Evolutionary conservation across 2,329 filamentous ascomycete genomes (phyloP).

Genomic region (Fusarium secorum): DNA sequence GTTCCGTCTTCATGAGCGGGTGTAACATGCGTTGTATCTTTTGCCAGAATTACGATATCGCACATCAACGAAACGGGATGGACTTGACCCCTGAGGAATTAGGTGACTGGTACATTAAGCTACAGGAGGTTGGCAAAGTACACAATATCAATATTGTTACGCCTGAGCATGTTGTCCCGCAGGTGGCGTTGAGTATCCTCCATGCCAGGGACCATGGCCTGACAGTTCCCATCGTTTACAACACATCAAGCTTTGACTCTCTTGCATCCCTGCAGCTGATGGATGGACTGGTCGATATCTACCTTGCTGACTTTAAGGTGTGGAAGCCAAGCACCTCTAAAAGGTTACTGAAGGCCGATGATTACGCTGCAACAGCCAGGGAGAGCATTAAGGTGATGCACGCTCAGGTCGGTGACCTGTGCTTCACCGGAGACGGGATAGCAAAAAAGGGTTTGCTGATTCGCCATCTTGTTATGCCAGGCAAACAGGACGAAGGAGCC

Average conservation of each 20-base stretch:
- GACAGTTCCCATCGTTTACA: slow-evolving; percentile 80
- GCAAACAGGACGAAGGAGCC: slow-evolving; percentile 74
- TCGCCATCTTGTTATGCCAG: slow-evolving; percentile 86
- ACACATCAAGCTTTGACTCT: slow-evolving; percentile 83
- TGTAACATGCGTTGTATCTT: slow-evolving; percentile 78
- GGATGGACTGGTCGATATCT: slow-evolving; percentile 84
- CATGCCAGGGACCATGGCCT: slow-evolving; percentile 75
- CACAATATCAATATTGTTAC: slow-evolving; percentile 92
- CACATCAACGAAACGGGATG: slow-evolving; percentile 82
- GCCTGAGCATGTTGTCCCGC: slow-evolving; percentile 85
- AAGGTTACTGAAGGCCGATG: slow-evolving; percentile 78
- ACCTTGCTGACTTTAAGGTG: slow-evolving; percentile 88
- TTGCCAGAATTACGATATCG: slow-evolving; percentile 85
- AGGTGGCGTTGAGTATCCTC: slow-evolving; percentile 79
- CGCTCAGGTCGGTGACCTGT: slow-evolving; percentile 80
- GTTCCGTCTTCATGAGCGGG: slow-evolving; percentile 82
- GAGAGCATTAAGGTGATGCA: slow-evolving; percentile 86
- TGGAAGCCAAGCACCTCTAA: slow-evolving; percentile 73
- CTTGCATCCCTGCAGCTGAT: slow-evolving; percentile 74
- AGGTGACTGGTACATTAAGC: slow-evolving; percentile 82
- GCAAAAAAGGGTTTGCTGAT: slow-evolving; percentile 80
- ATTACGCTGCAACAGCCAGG: slow-evolving; percentile 75
- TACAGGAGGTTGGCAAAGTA: slow-evolving; percentile 80
- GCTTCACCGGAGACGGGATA: slow-evolving; percentile 82
- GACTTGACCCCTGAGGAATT: slow-evolving; percentile 81